Conservation (phyloP, 345 rosid species). For the Acer yangbiense region DNA sequence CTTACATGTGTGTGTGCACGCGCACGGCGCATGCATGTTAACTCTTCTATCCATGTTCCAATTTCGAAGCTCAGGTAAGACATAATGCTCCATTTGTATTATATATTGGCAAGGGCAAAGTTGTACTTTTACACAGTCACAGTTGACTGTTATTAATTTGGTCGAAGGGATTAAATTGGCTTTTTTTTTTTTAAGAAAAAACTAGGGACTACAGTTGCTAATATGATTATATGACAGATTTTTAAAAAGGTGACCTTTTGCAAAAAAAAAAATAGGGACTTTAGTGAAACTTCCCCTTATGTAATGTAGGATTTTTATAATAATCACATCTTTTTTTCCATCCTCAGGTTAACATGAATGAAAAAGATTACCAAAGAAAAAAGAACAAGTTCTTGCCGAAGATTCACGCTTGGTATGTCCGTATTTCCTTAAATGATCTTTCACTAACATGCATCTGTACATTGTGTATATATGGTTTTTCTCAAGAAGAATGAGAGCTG, state of each 20-base stretch:
- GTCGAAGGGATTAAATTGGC: too few species aligned
- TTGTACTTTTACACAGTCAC: too few species aligned
- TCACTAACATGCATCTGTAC: background rate
- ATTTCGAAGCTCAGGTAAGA: background rate
- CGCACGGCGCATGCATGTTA: background rate
- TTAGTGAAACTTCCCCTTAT: too few species aligned
- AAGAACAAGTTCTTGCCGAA: constrained; percentile 96
- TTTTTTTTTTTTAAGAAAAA: too few species aligned
- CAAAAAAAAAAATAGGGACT: too few species aligned
- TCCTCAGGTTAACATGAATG: constrained; percentile 90
- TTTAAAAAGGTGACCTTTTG: too few species aligned
- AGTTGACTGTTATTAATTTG: too few species aligned
- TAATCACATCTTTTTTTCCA: background rate
- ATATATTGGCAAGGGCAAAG: too few species aligned
- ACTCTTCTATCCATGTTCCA: background rate
- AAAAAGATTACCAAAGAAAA: constrained; percentile 94
- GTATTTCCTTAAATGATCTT: background rate
- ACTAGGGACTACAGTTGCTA: too few species aligned
- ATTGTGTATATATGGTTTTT: background rate
- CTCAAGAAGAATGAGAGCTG: constrained; percentile 13
- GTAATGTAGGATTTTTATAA: background rate
- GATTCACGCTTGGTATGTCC: constrained; percentile 91
- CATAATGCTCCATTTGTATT: background rate
- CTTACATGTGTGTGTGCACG: background rate
- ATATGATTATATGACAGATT: too few species aligned